phyloP scores from a whole-genome alignment of 2,329 filamentous ascomycete genomes.

The Pseudocercospora musae region DNA sequence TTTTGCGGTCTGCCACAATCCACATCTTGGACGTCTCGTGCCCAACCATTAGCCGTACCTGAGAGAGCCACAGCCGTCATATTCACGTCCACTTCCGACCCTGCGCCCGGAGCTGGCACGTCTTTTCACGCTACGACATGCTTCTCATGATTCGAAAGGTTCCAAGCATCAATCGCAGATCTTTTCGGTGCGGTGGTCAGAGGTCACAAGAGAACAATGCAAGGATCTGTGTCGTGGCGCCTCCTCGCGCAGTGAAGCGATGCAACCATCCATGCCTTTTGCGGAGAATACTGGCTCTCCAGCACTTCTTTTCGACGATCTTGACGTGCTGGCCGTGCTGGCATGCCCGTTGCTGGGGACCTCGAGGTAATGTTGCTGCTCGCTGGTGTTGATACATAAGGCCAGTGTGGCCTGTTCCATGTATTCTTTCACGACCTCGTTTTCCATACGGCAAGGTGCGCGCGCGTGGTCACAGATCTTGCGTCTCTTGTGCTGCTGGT shows the following conservation, averaged over 20 bases:
- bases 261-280: slow-evolving; percentile 1
- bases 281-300: background rate
- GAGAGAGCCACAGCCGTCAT: slow-evolving; percentile 18
- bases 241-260: background rate
- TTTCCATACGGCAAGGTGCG: background rate
- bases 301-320: background rate
- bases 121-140: background rate
- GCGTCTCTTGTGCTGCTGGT: background rate
- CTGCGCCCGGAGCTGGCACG: slow-evolving; percentile 11
- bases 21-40: slow-evolving; percentile 9
- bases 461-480: background rate
- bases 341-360: background rate
- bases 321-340: slow-evolving; percentile 1
- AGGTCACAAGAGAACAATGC: slow-evolving; percentile 2
- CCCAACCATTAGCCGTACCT: slow-evolving; percentile 20
- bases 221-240: slow-evolving; percentile 1
- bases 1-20: slow-evolving; percentile 3
- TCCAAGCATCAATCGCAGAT: background rate
- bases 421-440: background rate
- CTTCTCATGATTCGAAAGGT: slow-evolving; percentile 8
- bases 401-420: background rate
- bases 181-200: background rate
- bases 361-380: background rate
- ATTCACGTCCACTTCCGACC: slow-evolving; percentile 3
- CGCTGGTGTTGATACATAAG: slow-evolving; percentile 1